These are phyloP conservation scores for Pascua sp. DNA, from an alignment of 1,284 basidiomycete species.

Conservation along the genomic window DNA sequence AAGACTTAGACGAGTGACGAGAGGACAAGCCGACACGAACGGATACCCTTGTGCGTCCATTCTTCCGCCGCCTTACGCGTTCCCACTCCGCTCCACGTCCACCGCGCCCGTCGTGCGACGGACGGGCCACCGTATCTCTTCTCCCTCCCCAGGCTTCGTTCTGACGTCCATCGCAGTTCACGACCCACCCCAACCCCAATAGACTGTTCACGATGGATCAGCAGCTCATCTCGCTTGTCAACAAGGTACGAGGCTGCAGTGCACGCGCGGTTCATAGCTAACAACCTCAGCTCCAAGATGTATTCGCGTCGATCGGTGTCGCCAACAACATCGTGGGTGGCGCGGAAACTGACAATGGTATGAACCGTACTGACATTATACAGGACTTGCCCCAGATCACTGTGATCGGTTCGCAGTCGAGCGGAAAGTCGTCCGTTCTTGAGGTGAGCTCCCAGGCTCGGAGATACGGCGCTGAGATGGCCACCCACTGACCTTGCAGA, in stretches of 20 bases:
- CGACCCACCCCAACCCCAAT: slow-evolving; percentile 1
- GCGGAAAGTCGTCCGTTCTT: slow-evolving; percentile 56
- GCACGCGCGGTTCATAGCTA: slow-evolving; percentile 4
- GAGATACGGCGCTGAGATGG: neutral
- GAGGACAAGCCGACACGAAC: too few species aligned
- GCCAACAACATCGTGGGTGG: slow-evolving; percentile 49
- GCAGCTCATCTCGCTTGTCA: slow-evolving; percentile 50
- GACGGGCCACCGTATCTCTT: neutral
- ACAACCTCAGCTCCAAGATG: slow-evolving; percentile 52
- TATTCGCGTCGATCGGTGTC: slow-evolving; percentile 54
- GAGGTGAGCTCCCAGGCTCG: slow-evolving; percentile 42
- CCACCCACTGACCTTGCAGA: slow-evolving; percentile 55
- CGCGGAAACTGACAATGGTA: neutral
- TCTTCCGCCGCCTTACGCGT: too few species aligned
- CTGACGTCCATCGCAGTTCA: slow-evolving; percentile 3
- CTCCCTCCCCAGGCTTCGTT: neutral
- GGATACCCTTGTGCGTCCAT: too few species aligned
- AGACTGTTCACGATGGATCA: slow-evolving; percentile 44
- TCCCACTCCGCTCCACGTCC: neutral
- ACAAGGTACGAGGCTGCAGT: slow-evolving; percentile 38
- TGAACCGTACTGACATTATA: slow-evolving; percentile 1
- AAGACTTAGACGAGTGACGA: too few species aligned
- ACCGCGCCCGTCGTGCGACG: neutral
- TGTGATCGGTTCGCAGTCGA: slow-evolving; percentile 56
- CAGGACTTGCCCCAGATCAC: slow-evolving; percentile 58